A percentile compares a stretch with the other conserved stretches of the same genome.
Evolutionary conservation across 495 filamentous ascomycete species (phyloP).

Genomic region (Podospora sp.): DNA sequence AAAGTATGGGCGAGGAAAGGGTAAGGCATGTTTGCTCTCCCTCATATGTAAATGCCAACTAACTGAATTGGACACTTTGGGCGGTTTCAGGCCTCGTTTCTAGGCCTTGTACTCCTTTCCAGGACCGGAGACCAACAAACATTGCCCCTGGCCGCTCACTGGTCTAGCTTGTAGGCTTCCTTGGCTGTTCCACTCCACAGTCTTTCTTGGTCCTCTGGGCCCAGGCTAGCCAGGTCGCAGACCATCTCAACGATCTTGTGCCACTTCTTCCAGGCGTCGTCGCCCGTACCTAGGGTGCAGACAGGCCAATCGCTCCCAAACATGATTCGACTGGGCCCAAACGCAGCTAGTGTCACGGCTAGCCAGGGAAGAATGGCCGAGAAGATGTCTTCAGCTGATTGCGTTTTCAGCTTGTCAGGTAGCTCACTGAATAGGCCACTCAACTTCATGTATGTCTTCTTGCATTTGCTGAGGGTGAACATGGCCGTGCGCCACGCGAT

Average conservation of each 20-base stretch:
- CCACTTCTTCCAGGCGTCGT: conserved; percentile 60
- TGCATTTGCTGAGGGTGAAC: conserved; percentile 60
- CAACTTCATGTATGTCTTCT: conserved; percentile 80
- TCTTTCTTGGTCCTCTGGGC: conserved; percentile 57
- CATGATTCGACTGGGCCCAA: conserved; percentile 73
- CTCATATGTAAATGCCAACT: neutral
- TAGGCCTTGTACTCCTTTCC: neutral
- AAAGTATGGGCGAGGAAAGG: neutral
- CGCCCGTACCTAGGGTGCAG: conserved; percentile 67
- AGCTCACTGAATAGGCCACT: conserved; percentile 81
- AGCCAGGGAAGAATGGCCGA: conserved; percentile 63
- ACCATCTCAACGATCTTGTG: conserved; percentile 60
- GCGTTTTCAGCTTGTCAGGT: conserved; percentile 45
- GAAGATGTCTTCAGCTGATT: conserved; percentile 50
- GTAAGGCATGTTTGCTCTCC: neutral
- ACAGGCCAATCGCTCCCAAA: conserved; percentile 92
- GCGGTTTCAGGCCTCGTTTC: neutral
- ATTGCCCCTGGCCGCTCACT: neutral
- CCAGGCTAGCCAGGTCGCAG: conserved; percentile 59
- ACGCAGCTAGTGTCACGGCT: conserved; percentile 64
- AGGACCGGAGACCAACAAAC: neutral
- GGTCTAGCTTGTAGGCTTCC: conserved; percentile 62
- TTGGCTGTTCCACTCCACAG: conserved; percentile 72
- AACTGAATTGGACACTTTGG: neutral
- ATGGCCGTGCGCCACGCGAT: conserved; percentile 58